Base-by-base conservation (phyloP, 371 early-diverging fungal genomes). In the Zychaea mexicana region DNA sequence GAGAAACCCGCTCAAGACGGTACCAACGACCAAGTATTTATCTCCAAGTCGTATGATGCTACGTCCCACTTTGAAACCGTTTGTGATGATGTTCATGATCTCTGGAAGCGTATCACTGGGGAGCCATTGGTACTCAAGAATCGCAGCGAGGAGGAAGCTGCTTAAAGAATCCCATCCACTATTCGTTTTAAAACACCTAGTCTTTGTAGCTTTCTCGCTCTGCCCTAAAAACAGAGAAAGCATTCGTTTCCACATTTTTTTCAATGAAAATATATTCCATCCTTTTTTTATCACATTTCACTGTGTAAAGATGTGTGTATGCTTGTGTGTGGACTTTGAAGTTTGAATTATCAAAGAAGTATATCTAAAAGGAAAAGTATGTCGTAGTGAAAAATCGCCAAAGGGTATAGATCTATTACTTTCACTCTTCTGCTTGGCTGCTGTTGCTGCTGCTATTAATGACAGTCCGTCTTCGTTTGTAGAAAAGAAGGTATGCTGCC, bases 51-150 rank as follows among this genome's bases (percentile, higher is more conserved):
- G 31, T 98, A 98, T 73, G 99, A 99, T 85, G 98, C 99, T 39
- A 96, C 99, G 17, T 93, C 96, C 24, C 98, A 99, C 86, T 98
- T 99, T 88, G 99, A 97, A 76, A 94, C 98, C 57, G 93, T 97
- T 22, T 97, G 94, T 78, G 90, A 92, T 45, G 99, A 99, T 78
- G 95, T 98, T 66, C 94, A 95, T 83, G 87, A 88, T 70, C 80
- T 99, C 46, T 99, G 98, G 85, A 87, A 90, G 78, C 90, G 97
- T 64, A 83, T 94, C 54, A 96, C 95, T n/a, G 99, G 98, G 53
- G 85, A 92, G 38, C 92, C 93, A 8, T 83, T 98, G 58, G 88
- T 84, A 19, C 74, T 94, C 58, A 88, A 91, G 86, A 85, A 88
- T 73, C 67, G 67, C 38, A 74, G 69, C 45, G 78, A 80, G 68